Percentiles rank a stretch among this genome's conserved stretches.
Conservation (phyloP, 164 flowering plant genomes). For the Hamamelis virginiana region DNA sequence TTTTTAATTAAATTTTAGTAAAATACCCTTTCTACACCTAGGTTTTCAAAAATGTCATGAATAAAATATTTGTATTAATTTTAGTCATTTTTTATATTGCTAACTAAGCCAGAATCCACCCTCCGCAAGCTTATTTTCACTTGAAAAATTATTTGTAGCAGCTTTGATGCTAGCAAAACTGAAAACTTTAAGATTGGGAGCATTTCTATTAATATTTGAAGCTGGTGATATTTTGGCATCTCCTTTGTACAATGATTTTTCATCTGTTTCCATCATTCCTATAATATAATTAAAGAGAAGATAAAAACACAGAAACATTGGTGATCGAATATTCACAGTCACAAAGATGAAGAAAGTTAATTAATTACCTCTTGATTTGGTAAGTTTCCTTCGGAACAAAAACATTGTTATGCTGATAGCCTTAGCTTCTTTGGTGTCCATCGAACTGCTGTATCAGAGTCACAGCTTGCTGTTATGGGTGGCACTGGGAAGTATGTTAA, state of each 20-base stretch:
- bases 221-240: neutral
- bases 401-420: constrained; percentile 35
- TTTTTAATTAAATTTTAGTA: no score
- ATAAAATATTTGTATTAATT: no score
- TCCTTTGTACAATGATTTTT: neutral
- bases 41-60: no score
- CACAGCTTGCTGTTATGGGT: constrained; percentile 69
- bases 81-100: no score
- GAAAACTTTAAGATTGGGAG: neutral
- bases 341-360: no score
- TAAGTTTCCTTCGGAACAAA: neutral
- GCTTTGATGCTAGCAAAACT: no score
- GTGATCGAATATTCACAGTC: neutral
- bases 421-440: constrained; percentile 72
- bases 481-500: constrained; percentile 76
- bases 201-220: neutral
- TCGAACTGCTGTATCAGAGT: constrained; percentile 48
- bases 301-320: neutral
- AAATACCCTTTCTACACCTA: no score
- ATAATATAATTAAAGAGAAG: neutral
- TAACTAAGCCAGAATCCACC: no score
- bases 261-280: neutral
- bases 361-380: neutral
- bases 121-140: no score
- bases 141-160: no score